These are phyloP conservation scores for Xerocomus spinulosus DNA, from an alignment of 768 basidiomycete species.

Conservation along the genomic window DNA sequence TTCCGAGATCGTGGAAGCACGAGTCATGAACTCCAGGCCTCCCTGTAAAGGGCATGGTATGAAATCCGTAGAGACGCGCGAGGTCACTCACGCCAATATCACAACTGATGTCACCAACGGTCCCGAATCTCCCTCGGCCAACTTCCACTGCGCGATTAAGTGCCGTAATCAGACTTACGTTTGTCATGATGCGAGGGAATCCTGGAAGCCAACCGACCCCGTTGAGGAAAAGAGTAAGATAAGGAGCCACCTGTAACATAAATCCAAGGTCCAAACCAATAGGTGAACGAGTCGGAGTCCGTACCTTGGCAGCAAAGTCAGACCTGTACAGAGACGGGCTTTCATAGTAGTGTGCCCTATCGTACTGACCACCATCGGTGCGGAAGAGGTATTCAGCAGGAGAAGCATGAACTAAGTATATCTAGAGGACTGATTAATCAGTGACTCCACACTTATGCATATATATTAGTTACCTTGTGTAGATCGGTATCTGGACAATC, in stretches of 20 bases:
- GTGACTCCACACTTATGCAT: not conserved
- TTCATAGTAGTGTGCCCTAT: slow-evolving; percentile 68
- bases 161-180: slow-evolving; percentile 50
- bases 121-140: slow-evolving; percentile 55
- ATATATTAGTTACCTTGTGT: slow-evolving; percentile 42
- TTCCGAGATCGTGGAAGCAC: slow-evolving; percentile 70
- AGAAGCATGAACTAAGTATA: slow-evolving; percentile 71
- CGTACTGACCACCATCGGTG: slow-evolving; percentile 52
- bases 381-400: slow-evolving; percentile 66
- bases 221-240: slow-evolving; percentile 79
- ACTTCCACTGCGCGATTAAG: slow-evolving; percentile 46
- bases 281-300: not conserved
- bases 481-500: slow-evolving; percentile 46
- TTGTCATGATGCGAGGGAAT: slow-evolving; percentile 78
- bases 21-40: slow-evolving; percentile 77
- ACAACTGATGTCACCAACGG: slow-evolving; percentile 85
- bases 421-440: slow-evolving; percentile 34
- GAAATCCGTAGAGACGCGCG: not conserved
- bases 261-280: not conserved
- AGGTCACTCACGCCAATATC: slow-evolving; percentile 59
- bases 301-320: slow-evolving; percentile 63
- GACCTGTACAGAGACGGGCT: slow-evolving; percentile 63
- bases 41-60: slow-evolving; percentile 43
- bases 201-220: slow-evolving; percentile 79
- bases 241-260: slow-evolving; percentile 67